Evolutionary conservation across 768 basidiomycete genomes (phyloP), one percentile per base, ranked within the genome.

Genomic region (Lentinus brumalis): DNA sequence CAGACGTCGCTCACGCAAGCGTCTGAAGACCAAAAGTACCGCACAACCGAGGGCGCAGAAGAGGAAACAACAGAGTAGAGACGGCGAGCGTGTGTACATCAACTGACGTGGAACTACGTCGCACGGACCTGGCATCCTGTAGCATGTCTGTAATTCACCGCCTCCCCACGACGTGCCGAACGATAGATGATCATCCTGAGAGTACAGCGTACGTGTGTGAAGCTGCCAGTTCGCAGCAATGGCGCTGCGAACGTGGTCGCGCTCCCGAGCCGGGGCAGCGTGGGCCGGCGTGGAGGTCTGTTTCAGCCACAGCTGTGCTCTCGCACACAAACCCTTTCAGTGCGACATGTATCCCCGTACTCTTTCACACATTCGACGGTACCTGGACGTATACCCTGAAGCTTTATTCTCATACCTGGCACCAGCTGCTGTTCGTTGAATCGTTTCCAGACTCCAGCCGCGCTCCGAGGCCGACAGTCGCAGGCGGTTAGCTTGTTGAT

Each of bases 1-100:
- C 96, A 97, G 71, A 90, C 82, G n/a, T 77, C 78, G 65, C 79
- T 95, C 62, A 95, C 93, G 12, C 81, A 80, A 54, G 80, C 83
- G 35, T 87, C 91, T 21, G 92, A 91, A 71, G 93, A 95, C 70
- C 93, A 95, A 71, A 85, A 85, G 66, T 93, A 87, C 72, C 83
- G 85, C 64, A 86, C 89, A 5, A 75, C 74, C n/a, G 69, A 68
- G 44, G 71, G 60, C 35, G 79, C 69, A n/a, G 78, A 67, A 54
- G 78, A 69, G 14, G 78, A 66, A 52, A 49, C 45, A 10, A 35
- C n/a, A 56, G 38, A 46, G 18, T 59, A 35, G 18, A 51, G 45
- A 39, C 47, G 51, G 18, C 42, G 49, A 49, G 58, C 30, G 59
- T 56, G 59, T 30, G 59, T 51, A 55, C 16, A 21, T 49, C 40